phyloP scores from a whole-genome alignment of 1,284 basidiomycete genomes.

The Stereum hirsutum region DNA sequence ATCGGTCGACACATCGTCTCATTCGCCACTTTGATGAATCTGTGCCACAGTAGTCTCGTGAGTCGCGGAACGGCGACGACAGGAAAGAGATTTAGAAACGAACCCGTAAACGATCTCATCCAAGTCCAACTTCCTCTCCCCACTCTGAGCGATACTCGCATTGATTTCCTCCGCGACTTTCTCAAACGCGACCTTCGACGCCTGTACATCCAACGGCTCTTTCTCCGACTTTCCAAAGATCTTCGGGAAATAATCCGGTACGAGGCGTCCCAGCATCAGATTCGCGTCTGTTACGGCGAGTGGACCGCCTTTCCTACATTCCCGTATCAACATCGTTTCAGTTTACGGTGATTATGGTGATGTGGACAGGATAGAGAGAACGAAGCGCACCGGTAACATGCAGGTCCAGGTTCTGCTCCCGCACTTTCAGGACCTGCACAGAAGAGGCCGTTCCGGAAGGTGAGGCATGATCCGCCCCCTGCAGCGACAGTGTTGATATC shows the following conservation, averaged over 20 bases:
- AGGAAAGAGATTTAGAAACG: slow-evolving; percentile 13
- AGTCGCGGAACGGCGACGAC: slow-evolving; percentile 2
- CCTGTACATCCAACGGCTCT: slow-evolving; percentile 69
- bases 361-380: background rate
- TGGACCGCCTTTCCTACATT: slow-evolving; percentile 70
- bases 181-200: slow-evolving; percentile 57
- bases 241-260: slow-evolving; percentile 78
- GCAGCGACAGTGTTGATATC: slow-evolving; percentile 88
- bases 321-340: background rate
- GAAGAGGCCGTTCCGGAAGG: slow-evolving; percentile 77
- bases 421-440: slow-evolving; percentile 79
- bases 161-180: slow-evolving; percentile 63
- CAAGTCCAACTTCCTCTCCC: slow-evolving; percentile 44
- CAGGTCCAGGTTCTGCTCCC: slow-evolving; percentile 79
- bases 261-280: slow-evolving; percentile 73
- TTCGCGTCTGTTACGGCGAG: slow-evolving; percentile 86
- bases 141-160: slow-evolving; percentile 37
- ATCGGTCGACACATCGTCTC: slow-evolving; percentile 94
- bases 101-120: slow-evolving; percentile 89
- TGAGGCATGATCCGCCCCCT: slow-evolving; percentile 79
- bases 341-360: background rate
- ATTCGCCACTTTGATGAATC: slow-evolving; percentile 90
- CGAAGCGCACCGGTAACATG: slow-evolving; percentile 60
- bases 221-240: slow-evolving; percentile 86
- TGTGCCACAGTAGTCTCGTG: slow-evolving; percentile 15